Percentiles rank a stretch among this genome's conserved stretches.
Evolutionary conservation across 2,329 filamentous ascomycete genomes (phyloP).

Genomic region (Nemania sp.): DNA sequence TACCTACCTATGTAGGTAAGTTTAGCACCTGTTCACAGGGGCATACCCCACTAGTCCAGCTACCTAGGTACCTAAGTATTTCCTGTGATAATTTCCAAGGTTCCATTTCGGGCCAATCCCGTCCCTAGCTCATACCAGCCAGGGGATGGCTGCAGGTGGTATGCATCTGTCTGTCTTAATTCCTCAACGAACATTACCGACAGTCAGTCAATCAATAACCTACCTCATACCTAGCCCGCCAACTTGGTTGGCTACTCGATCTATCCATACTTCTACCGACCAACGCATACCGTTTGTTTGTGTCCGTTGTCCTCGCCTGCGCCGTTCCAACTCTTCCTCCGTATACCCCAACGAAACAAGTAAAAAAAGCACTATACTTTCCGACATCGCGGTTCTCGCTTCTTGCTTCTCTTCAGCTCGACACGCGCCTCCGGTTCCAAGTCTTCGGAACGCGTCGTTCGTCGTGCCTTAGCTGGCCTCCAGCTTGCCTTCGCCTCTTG

Average conservation of each 20-base stretch:
- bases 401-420: neutral
- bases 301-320: neutral
- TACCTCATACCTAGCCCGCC: neutral
- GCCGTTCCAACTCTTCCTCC: neutral
- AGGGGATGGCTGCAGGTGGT: conserved; percentile 24
- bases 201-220: conserved; percentile 4
- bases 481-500: neutral
- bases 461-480: neutral
- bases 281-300: conserved; percentile 1
- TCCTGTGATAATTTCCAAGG: conserved; percentile 12
- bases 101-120: conserved; percentile 14
- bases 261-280: neutral
- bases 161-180: conserved; percentile 19
- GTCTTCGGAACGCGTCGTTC: conserved; percentile 28
- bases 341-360: neutral
- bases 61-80: no score
- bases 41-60: no score
- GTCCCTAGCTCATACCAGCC: neutral
- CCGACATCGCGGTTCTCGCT: neutral
- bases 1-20: no score
- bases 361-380: neutral
- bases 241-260: no score
- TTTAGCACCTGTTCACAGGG: no score
- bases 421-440: conserved; percentile 29
- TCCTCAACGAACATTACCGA: conserved; percentile 11